Evolutionary conservation across 1,284 basidiomycete species (phyloP).

Genomic region (Cutaneotrichosporon sp.): DNA sequence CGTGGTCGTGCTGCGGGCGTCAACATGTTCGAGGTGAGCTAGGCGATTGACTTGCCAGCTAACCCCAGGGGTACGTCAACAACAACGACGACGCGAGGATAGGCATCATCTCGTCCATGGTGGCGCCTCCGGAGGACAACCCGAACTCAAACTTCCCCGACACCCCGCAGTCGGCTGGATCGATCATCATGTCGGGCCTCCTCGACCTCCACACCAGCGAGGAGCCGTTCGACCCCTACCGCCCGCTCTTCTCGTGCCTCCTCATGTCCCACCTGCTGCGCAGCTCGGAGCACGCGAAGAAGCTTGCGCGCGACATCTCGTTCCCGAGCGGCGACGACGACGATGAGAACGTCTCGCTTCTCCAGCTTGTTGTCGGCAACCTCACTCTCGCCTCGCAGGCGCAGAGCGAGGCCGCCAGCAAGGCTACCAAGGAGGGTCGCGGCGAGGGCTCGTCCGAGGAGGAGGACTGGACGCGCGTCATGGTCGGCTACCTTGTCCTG

Average conservation of each 20-base stretch:
- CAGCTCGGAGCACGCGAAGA: conserved; percentile 60
- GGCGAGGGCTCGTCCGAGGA: conserved; percentile 48
- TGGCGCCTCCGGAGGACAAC: conserved; percentile 33
- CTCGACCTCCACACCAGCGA: conserved; percentile 50
- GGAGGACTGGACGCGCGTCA: conserved; percentile 83
- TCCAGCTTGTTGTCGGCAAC: conserved; percentile 63
- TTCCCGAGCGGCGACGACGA: conserved; percentile 54
- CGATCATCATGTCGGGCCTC: conserved; percentile 57
- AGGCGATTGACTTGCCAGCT: neutral
- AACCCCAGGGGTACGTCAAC: conserved; percentile 45
- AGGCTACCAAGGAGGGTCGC: conserved; percentile 43
- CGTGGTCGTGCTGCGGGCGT: conserved; percentile 55
- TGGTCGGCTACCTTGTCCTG: conserved; percentile 80
- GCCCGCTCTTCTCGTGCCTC: conserved; percentile 57
- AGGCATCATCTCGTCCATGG: conserved; percentile 52
- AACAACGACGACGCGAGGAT: conserved; percentile 53
- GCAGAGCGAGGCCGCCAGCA: conserved; percentile 55
- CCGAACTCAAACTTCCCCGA: conserved; percentile 32
- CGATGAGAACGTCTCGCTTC: conserved; percentile 58
- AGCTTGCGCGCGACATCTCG: conserved; percentile 57
- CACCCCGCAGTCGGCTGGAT: conserved; percentile 54
- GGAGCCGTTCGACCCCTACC: conserved; percentile 57
- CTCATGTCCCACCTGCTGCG: conserved; percentile 59
- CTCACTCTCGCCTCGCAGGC: conserved; percentile 63
- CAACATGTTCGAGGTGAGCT: conserved; percentile 55